These are phyloP conservation scores for Metahyphopichia silvanorum DNA, from an alignment of 805 yeast genomes.

Conservation along the genomic window DNA sequence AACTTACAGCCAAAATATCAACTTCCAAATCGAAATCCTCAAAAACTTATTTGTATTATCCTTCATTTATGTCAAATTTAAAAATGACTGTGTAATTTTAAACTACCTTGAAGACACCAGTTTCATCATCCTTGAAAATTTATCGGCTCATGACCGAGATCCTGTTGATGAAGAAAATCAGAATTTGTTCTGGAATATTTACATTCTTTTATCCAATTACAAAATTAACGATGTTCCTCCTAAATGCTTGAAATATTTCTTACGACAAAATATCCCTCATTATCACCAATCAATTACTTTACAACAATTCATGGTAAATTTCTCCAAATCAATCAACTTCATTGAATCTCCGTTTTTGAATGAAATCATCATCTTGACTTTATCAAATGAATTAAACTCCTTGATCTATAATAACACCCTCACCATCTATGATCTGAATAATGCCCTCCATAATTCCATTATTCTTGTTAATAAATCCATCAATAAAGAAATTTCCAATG, in stretches of 20 bases:
- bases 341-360: conserved; percentile 17
- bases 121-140: conserved; percentile 38
- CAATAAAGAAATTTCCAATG: conserved; percentile 9
- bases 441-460: conserved; percentile 49
- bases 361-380: conserved; percentile 26
- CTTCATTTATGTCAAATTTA: conserved; percentile 35
- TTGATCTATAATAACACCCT: conserved; percentile 15
- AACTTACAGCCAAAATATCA: conserved; percentile 25
- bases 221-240: conserved; percentile 42
- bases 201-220: conserved; percentile 43
- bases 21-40: conserved; percentile 38
- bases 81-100: conserved; percentile 43
- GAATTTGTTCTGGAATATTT: conserved; percentile 47
- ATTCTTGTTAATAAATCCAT: conserved; percentile 48
- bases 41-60: conserved; percentile 45
- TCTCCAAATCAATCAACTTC: conserved; percentile 19
- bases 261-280: conserved; percentile 10
- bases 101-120: conserved; percentile 49
- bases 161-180: conserved; percentile 7
- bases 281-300: conserved; percentile 3
- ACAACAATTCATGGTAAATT: conserved; percentile 18
- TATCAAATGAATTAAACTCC: conserved; percentile 32
- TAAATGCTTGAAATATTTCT: conserved; percentile 19
- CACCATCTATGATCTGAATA: conserved; percentile 31
- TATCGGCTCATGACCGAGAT: conserved; percentile 11